Percentiles rank a stretch among this genome's conserved stretches.
Conservation (phyloP, 1,139 yeast genomes). For the Geotrichum australiense region DNA sequence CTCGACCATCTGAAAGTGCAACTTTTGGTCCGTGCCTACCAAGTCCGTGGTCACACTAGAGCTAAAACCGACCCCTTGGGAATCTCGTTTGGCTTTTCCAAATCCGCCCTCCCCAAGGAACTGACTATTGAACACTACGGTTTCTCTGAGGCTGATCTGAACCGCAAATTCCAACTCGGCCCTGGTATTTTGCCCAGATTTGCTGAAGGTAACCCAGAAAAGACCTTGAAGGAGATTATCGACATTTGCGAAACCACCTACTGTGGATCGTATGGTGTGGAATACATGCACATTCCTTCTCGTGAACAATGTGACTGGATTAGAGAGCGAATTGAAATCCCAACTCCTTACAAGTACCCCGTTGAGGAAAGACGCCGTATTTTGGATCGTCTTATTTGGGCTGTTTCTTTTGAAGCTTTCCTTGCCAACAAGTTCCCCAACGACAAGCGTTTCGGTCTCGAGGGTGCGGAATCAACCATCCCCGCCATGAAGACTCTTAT, state of each 20-base stretch:
- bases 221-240: constrained; percentile 70
- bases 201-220: constrained; percentile 45
- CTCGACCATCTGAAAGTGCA: constrained; percentile 91
- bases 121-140: constrained; percentile 88
- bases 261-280: constrained; percentile 86
- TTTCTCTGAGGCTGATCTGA: constrained; percentile 77
- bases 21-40: constrained; percentile 94
- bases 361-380: constrained; percentile 93
- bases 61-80: constrained; percentile 94
- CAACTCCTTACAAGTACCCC: constrained; percentile 75
- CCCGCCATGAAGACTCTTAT: constrained; percentile 97
- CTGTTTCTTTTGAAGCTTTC: constrained; percentile 88
- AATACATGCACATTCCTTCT: constrained; percentile 94
- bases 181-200: constrained; percentile 97
- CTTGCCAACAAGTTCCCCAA: constrained; percentile 93
- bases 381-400: constrained; percentile 94
- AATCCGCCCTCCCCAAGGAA: constrained; percentile 62
- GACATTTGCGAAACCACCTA: constrained; percentile 74
- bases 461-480: constrained; percentile 94
- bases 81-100: constrained; percentile 71
- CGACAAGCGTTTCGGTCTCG: constrained; percentile 97
- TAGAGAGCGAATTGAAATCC: constrained; percentile 92
- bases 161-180: constrained; percentile 80
- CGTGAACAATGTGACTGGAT: constrained; percentile 97
- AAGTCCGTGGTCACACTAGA: constrained; percentile 95